These are phyloP conservation scores for Lentinula novae-zelandiae DNA, from an alignment of 1,284 basidiomycete genomes.

Conservation along the genomic window DNA sequence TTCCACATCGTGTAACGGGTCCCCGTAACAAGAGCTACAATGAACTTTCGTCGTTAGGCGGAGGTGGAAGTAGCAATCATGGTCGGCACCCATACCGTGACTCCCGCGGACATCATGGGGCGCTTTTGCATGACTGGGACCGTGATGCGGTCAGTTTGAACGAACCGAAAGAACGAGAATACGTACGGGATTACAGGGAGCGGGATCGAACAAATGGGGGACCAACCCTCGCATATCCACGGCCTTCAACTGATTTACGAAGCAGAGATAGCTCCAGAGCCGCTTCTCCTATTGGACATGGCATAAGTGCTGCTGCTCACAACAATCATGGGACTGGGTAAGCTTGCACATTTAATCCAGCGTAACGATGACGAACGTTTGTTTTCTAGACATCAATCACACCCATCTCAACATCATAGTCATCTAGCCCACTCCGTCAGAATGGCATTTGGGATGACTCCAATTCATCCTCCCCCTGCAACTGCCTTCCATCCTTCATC, in stretches of 20 bases:
- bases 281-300: slow-evolving; percentile 39
- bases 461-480: slow-evolving; percentile 46
- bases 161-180: not conserved
- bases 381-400: not conserved
- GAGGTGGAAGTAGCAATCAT: slow-evolving; percentile 11
- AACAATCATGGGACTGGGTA: not conserved
- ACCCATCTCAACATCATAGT: slow-evolving; percentile 36
- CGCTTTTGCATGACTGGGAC: slow-evolving; percentile 1
- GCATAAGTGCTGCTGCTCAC: not conserved
- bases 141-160: not conserved
- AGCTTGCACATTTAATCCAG: not conserved
- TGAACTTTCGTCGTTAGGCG: not conserved
- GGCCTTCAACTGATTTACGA: slow-evolving; percentile 12
- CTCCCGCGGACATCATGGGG: slow-evolving; percentile 7
- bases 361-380: not conserved
- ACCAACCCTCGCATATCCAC: not conserved
- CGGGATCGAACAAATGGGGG: slow-evolving; percentile 37
- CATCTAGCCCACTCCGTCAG: slow-evolving; percentile 79
- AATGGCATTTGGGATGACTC: slow-evolving; percentile 87
- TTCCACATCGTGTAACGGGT: not conserved
- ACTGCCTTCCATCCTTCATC: slow-evolving; percentile 14
- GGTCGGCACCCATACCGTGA: slow-evolving; percentile 13
- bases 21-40: not conserved
- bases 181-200: not conserved
- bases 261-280: slow-evolving; percentile 48